Evolutionary conservation across 164 flowering plant species (phyloP).

Genomic region (Vitis rotundifolia): DNA sequence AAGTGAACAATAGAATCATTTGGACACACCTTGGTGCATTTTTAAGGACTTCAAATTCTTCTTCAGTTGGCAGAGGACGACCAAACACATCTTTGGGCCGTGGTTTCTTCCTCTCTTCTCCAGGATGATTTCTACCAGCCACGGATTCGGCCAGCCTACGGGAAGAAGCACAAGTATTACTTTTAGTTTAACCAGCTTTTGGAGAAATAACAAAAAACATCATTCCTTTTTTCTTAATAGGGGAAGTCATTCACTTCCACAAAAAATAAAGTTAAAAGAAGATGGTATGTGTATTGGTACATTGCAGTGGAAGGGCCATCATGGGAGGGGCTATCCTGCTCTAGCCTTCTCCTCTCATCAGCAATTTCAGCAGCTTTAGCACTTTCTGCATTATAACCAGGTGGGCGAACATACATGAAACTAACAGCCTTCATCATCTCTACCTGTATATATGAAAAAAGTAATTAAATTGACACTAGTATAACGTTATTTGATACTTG

Average conservation of each 20-base stretch:
- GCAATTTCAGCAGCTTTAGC: slow-evolving; percentile 96
- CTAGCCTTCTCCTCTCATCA: slow-evolving; percentile 56
- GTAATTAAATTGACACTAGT: not conserved
- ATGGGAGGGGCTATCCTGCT: slow-evolving; percentile 22
- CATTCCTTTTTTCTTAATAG: too few species aligned
- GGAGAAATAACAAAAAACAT: too few species aligned
- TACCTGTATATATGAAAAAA: slow-evolving; percentile 37
- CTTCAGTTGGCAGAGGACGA: slow-evolving; percentile 86
- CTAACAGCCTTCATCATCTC: slow-evolving; percentile 97
- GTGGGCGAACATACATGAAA: slow-evolving; percentile 98
- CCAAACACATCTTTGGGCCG: slow-evolving; percentile 92
- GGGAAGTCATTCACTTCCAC: too few species aligned
- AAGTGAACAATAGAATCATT: not conserved
- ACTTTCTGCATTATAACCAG: slow-evolving; percentile 96
- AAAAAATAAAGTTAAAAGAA: not conserved
- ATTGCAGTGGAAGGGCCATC: slow-evolving; percentile 31
- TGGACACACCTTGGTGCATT: slow-evolving; percentile 78
- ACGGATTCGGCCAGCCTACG: slow-evolving; percentile 33
- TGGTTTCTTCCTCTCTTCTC: slow-evolving; percentile 60
- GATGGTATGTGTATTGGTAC: slow-evolving; percentile 16
- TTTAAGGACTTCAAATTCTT: slow-evolving; percentile 79
- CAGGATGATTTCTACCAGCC: slow-evolving; percentile 14
- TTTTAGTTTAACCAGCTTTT: not conserved
- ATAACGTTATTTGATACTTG: too few species aligned
- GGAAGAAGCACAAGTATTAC: not conserved